Conservation (phyloP, 2,329 filamentous ascomycete genomes). For the Calonectria naviculata region DNA sequence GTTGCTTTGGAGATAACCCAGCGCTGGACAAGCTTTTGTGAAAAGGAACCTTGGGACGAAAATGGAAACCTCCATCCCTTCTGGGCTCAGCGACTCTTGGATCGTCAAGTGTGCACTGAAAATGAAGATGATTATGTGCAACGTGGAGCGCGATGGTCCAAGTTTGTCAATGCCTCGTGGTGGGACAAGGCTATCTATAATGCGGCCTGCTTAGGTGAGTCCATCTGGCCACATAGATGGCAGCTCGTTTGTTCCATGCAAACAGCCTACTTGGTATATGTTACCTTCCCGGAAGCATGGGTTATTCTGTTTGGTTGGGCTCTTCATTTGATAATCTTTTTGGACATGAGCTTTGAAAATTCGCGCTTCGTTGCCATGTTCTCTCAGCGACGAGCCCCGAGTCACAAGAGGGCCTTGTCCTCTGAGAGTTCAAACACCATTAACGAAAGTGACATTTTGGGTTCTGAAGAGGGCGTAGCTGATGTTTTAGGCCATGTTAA, state of each 20-base stretch:
- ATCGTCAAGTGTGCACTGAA: neutral
- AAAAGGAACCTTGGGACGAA: conserved; percentile 8
- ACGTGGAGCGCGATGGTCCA: neutral
- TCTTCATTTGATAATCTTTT: neutral
- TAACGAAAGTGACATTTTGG: neutral
- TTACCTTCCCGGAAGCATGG: neutral
- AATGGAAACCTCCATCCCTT: neutral
- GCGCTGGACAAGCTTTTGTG: conserved; percentile 3
- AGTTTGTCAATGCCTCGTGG: neutral
- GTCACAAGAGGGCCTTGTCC: neutral
- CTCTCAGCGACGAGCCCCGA: neutral
- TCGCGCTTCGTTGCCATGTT: neutral
- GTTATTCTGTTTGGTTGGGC: neutral
- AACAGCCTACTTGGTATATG: neutral
- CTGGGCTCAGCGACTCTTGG: neutral
- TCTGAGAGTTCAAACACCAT: neutral
- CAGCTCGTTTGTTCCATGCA: neutral
- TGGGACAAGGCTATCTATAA: neutral
- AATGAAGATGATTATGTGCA: neutral
- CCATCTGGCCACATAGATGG: conserved; percentile 4
- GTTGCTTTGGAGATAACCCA: neutral
- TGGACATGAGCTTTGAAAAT: neutral
- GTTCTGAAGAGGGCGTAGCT: neutral
- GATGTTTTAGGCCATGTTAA: neutral
- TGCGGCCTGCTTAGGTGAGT: neutral